Percentiles rank a stretch among this genome's conserved stretches.
Evolutionary conservation across 306 rosid species (phyloP).

Genomic region (Carpinus viminea): DNA sequence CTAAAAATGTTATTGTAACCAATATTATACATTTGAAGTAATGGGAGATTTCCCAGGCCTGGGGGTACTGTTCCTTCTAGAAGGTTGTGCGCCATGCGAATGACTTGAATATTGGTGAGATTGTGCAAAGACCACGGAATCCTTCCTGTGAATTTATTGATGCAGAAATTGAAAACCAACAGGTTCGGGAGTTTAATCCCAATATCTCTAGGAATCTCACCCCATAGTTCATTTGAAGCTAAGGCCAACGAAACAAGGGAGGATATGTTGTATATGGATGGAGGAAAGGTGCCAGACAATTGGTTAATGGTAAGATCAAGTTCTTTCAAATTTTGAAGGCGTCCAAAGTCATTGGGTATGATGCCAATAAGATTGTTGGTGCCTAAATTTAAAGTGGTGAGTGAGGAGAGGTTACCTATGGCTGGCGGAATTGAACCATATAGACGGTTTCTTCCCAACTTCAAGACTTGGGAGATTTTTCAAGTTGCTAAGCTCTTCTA

Average conservation of each 20-base stretch:
- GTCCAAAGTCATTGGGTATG: conserved; percentile 54
- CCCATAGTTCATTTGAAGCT: conserved; percentile 65
- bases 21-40: conserved; percentile 60
- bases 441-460: conserved; percentile 48
- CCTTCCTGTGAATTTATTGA: conserved; percentile 59
- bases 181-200: conserved; percentile 62
- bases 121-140: conserved; percentile 78
- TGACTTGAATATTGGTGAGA: conserved; percentile 50
- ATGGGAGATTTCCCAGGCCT: conserved; percentile 69
- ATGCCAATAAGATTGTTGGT: conserved; percentile 57
- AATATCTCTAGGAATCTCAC: conserved; percentile 61
- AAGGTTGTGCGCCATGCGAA: conserved; percentile 49
- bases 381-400: conserved; percentile 48
- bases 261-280: conserved; percentile 54
- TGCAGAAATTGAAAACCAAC: conserved; percentile 49
- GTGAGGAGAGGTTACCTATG: conserved; percentile 63
- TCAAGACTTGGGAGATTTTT: conserved; percentile 48
- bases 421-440: conserved; percentile 47
- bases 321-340: conserved; percentile 45
- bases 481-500: conserved; percentile 40
- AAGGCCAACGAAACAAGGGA: conserved; percentile 52
- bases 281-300: conserved; percentile 57
- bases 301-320: conserved; percentile 56
- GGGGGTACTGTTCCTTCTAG: conserved; percentile 72
- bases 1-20: conserved; percentile 57